Evolutionary conservation across 1,139 yeast genomes (phyloP), one percentile per base, ranked within the genome.

Genomic region (Pichia sp.): DNA sequence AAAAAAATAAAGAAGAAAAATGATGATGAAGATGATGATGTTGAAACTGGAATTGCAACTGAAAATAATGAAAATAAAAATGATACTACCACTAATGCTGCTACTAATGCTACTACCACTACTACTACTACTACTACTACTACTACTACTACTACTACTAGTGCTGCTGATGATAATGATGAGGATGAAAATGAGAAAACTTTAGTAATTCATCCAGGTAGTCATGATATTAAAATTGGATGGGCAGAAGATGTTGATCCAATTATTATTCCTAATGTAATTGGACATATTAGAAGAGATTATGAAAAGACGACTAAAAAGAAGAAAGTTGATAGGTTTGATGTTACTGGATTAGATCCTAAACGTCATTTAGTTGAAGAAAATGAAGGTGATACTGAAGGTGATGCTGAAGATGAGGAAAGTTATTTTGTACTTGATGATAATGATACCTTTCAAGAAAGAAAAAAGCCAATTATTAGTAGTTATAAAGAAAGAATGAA

Each of bases 401-500:
- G 16, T 16, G 16, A 16, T 16, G 16, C 16, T 23, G 61, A 59
- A 20, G 65, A 63, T 12, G 69, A 66, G 8, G 74, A 69, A 2
- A n/a, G 29, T 24, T 38, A 26, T 29, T 66, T 62, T 25, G 53
- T 59, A n/a, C 47, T 59, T 26, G 25, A 39, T 3, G 32, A 30
- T 48, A 69, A 71, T 35, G 73, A 67, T 24, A 68, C 68, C 16
- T 83, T 82, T 56, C 69, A 69, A 9, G 66, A 64, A 8, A 65
- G 70, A 6, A 79, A 74, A 55, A 70, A 69, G 6, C 65, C 67
- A 1, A 78, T 87, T 41, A 72, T 79, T 41, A 72, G 76, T 47
- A 95, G 85, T 61, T 87, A 90, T 64, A 81, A 76, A 58, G 96
- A 94, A 47, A 75, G 98, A 56, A 90, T 92, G 97, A 74, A 89